Base-by-base conservation (phyloP, 495 filamentous ascomycete species). In the Parathielavia hyrcaniae region DNA sequence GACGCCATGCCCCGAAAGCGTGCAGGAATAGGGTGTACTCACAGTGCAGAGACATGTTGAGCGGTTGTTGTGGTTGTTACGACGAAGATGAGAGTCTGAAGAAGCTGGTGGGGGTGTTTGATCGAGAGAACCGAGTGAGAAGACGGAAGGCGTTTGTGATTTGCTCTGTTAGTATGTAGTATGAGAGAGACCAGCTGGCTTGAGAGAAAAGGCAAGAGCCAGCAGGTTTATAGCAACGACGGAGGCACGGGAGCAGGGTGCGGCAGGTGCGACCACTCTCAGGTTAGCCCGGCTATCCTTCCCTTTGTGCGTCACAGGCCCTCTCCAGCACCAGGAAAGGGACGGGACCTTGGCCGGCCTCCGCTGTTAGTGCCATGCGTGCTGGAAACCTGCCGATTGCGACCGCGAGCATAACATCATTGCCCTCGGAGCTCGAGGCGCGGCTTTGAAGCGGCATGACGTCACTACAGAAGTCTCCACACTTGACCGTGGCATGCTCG, bases 1-100 rank as follows among this genome's bases (percentile, higher is more conserved):
- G 26, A 40, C 5, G 20, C 4, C 9, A 30, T 19, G 52, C 34
- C 20, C 10, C 14, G n/a, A 23, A n/a, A 6, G 40, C 13, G 38
- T 38, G 26, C 14, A 14, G 45, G 50, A 16, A 43, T 40, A 39
- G 43, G 50, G 0, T 14, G 26, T 47, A 79, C 79, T 70, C 64
- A 82, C 79, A 82, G 65, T 80, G 76, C 53, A 82, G 77, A 78
- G 78, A 80, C 79, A 82, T 82, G 71, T 32, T 49, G 46, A 26
- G 61, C 79, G 68, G 56, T 60, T 60, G 58, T 59, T 60, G 26
- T 57, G n/a, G 17, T 4, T 58, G n/a, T 60, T 48, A 22, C 22
- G 41, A 14, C 44, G 34, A 44, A 47, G 22, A 35, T 53, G 16
- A 39, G 41, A 51, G 36, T 9, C 52, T 34, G 36, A 44, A 30